These are phyloP conservation scores for Penicillium olsonii DNA, from an alignment of 2,329 filamentous ascomycete genomes.

Conservation along the genomic window DNA sequence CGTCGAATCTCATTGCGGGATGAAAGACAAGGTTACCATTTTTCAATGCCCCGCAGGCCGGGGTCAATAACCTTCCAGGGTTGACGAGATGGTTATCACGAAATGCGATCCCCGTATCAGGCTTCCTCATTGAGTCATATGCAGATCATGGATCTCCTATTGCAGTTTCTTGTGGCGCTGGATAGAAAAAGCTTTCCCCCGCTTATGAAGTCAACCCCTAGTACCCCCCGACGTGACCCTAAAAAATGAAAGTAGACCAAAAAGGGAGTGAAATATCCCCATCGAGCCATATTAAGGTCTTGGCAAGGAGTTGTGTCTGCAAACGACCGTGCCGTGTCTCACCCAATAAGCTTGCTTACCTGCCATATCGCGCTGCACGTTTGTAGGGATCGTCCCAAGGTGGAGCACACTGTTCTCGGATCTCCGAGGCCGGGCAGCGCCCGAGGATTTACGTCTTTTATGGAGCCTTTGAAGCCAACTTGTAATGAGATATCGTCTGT, in stretches of 20 bases:
- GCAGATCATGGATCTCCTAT: conserved; percentile 19
- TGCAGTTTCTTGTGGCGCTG: conserved; percentile 7
- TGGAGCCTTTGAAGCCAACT: neutral
- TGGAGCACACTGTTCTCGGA: conserved; percentile 12
- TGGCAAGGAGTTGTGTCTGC: conserved; percentile 16
- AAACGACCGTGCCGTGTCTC: conserved; percentile 19
- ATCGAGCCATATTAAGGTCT: conserved; percentile 21
- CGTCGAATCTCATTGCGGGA: neutral
- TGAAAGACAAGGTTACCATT: conserved; percentile 5
- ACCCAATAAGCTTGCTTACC: conserved; percentile 18
- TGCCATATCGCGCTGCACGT: conserved; percentile 16
- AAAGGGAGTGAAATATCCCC: conserved; percentile 9
- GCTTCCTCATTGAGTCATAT: conserved; percentile 17
- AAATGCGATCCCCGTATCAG: conserved; percentile 2
- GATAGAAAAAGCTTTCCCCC: conserved; percentile 10
- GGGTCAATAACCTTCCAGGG: conserved; percentile 1
- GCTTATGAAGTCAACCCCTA: conserved; percentile 1
- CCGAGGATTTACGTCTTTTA: conserved; percentile 11
- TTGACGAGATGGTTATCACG: conserved; percentile 6
- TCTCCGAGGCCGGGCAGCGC: conserved; percentile 13
- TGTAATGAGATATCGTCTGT: neutral
- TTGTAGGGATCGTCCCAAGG: conserved; percentile 18
- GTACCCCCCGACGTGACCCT: conserved; percentile 10
- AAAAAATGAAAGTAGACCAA: neutral
- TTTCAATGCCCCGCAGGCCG: conserved; percentile 4